Evolutionary conservation across 208 protist species (phyloP).

Genomic region (Wallacemonas sp.): DNA sequence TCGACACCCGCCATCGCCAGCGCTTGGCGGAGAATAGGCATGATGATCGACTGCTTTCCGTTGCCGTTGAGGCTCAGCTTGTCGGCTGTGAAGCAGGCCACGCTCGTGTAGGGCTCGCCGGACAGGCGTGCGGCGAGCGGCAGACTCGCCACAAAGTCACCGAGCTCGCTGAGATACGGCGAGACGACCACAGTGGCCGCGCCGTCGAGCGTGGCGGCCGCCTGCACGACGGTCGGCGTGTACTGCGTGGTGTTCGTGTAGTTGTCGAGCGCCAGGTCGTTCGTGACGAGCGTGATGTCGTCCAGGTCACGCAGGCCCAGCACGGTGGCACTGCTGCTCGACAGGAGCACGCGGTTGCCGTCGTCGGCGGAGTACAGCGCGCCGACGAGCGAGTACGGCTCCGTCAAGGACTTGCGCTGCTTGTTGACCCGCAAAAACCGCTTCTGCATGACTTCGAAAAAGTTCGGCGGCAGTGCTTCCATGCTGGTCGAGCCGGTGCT

Average conservation of each 20-base stretch:
- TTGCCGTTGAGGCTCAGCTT: neutral
- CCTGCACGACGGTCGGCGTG: slow-evolving; percentile 12
- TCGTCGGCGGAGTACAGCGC: slow-evolving; percentile 40
- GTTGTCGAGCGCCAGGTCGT: slow-evolving; percentile 17
- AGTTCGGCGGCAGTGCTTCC: slow-evolving; percentile 52
- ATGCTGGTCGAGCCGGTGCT: slow-evolving; percentile 7
- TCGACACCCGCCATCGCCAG: neutral
- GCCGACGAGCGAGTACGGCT: slow-evolving; percentile 38
- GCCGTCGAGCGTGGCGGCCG: slow-evolving; percentile 29
- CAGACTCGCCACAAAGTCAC: slow-evolving; percentile 22
- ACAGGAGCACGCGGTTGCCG: slow-evolving; percentile 43
- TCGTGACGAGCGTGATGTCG: slow-evolving; percentile 11
- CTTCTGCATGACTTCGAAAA: slow-evolving; percentile 50
- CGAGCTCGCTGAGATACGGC: slow-evolving; percentile 23
- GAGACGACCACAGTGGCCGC: slow-evolving; percentile 22
- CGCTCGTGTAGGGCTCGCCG: slow-evolving; percentile 21
- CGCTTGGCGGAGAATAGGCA: neutral
- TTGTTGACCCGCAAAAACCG: slow-evolving; percentile 37
- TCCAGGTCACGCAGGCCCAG: neutral
- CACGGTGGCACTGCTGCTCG: slow-evolving; percentile 24
- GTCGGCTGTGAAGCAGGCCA: neutral
- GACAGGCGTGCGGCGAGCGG: slow-evolving; percentile 15
- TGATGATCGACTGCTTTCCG: neutral
- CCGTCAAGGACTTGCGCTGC: slow-evolving; percentile 18
- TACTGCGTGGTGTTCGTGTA: neutral